A percentile compares a stretch with the other conserved stretches of the same genome.
Evolutionary conservation across 116 monocot genomes (phyloP).

Genomic region (Trichopus zeylanicus): DNA sequence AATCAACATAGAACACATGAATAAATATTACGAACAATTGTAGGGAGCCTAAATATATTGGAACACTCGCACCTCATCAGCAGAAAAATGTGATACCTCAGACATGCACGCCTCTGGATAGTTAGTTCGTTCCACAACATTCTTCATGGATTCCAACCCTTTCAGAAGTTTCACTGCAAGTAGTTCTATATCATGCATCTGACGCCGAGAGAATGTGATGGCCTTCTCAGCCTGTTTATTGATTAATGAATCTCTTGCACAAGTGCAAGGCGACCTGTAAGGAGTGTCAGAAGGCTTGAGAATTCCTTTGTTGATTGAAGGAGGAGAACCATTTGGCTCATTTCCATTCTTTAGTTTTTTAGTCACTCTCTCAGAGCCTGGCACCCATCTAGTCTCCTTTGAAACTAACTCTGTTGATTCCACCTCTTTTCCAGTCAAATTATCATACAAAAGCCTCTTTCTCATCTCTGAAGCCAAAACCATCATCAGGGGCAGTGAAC

Average conservation of each 20-base stretch:
- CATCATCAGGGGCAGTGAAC: slow-evolving; percentile 1
- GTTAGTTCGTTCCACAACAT: slow-evolving; percentile 26
- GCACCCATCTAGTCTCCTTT: not conserved
- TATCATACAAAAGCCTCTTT: slow-evolving; percentile 25
- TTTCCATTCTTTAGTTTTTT: slow-evolving; percentile 18
- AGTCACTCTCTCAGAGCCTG: slow-evolving; percentile 8
- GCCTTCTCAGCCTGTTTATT: slow-evolving; percentile 35
- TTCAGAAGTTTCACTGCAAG: slow-evolving; percentile 40
- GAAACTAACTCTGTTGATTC: slow-evolving; percentile 4
- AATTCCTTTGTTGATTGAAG: slow-evolving; percentile 21
- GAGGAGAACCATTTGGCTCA: not conserved
- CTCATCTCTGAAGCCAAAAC: slow-evolving; percentile 17
- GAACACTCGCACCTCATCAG: slow-evolving; percentile 29
- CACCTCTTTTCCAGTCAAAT: slow-evolving; percentile 2
- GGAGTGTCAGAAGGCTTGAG: slow-evolving; percentile 16
- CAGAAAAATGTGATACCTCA: slow-evolving; percentile 11
- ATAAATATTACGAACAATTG: not conserved
- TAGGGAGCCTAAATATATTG: not conserved
- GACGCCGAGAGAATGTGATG: slow-evolving; percentile 46
- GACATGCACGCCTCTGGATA: slow-evolving; percentile 20
- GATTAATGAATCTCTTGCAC: slow-evolving; percentile 11
- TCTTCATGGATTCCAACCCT: slow-evolving; percentile 42
- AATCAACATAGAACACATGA: not conserved
- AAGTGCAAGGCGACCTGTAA: slow-evolving; percentile 10
- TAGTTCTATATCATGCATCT: slow-evolving; percentile 46